Evolutionary conservation across 2,329 filamentous ascomycete species (phyloP).

Genomic region (Pseudocercospora musae): DNA sequence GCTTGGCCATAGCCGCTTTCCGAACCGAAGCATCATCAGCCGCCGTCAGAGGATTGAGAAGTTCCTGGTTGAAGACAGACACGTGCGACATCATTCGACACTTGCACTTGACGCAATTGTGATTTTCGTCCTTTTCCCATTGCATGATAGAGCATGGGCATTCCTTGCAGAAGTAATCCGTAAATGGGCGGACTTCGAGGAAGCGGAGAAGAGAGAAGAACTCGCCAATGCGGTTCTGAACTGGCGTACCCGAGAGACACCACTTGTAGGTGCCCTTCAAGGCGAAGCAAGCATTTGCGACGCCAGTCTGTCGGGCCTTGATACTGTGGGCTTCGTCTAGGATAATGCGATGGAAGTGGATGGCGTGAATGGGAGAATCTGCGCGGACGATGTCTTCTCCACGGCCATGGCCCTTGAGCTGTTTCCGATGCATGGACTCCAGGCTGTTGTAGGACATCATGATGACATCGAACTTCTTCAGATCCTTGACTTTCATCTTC

Average conservation of each 20-base stretch:
- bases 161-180: constrained; percentile 88
- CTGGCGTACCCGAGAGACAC: constrained; percentile 91
- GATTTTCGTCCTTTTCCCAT: constrained; percentile 73
- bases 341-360: constrained; percentile 85
- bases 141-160: constrained; percentile 79
- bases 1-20: constrained; percentile 69
- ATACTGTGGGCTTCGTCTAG: constrained; percentile 96
- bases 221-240: constrained; percentile 60
- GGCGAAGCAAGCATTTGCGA: constrained; percentile 92
- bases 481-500: constrained; percentile 66
- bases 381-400: constrained; percentile 79
- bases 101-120: constrained; percentile 67
- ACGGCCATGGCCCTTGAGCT: constrained; percentile 83
- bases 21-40: constrained; percentile 53
- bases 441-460: constrained; percentile 94
- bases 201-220: constrained; percentile 68
- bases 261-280: constrained; percentile 85
- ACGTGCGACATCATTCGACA: constrained; percentile 65
- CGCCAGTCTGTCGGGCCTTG: constrained; percentile 83
- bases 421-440: constrained; percentile 88
- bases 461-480: constrained; percentile 85
- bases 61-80: constrained; percentile 89
- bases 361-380: constrained; percentile 70
- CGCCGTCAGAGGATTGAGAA: constrained; percentile 71
- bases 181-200: constrained; percentile 81